Percentiles rank a stretch among this genome's conserved stretches.
These are phyloP conservation scores for Dianthus caryophyllus DNA, from an alignment of 148 eudicot species.

Conservation along the genomic window DNA sequence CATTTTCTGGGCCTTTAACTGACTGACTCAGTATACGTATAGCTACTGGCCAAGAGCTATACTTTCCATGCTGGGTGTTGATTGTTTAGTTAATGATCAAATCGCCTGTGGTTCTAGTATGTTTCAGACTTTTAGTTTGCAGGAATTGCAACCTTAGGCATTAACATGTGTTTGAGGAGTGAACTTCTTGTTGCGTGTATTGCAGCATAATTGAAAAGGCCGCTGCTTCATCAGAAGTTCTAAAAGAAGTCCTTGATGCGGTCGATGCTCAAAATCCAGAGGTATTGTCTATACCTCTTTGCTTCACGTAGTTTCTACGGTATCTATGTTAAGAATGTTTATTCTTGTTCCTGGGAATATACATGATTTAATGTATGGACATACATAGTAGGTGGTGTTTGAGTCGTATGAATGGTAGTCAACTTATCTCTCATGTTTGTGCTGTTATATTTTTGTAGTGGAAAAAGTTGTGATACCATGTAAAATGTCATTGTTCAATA, in stretches of 20 bases:
- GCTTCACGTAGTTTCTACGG: background rate
- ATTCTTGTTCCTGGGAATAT: background rate
- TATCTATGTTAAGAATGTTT: background rate
- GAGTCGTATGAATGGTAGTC: background rate
- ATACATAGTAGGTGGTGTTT: background rate
- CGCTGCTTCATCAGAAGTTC: slow-evolving; percentile 70
- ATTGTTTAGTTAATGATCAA: too few relatives aligned
- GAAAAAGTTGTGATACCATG: background rate
- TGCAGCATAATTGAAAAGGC: slow-evolving; percentile 92
- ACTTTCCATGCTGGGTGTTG: slow-evolving; percentile 1
- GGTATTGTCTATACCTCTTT: slow-evolving; percentile 33
- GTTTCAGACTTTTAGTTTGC: background rate
- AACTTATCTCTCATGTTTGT: background rate
- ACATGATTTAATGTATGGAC: background rate
- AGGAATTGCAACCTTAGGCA: background rate
- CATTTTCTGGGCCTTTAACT: slow-evolving; percentile 1
- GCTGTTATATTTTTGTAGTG: background rate
- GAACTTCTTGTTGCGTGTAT: background rate
- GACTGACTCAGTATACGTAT: background rate
- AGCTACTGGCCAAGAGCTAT: background rate
- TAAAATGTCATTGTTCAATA: background rate
- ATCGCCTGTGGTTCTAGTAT: background rate
- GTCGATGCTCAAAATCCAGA: slow-evolving; percentile 72
- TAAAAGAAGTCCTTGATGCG: slow-evolving; percentile 87
- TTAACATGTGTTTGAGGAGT: background rate